Evolutionary conservation across 495 filamentous ascomycete species (phyloP), one percentile per base, ranked within the genome.

Genomic region (Tuber brumale): DNA sequence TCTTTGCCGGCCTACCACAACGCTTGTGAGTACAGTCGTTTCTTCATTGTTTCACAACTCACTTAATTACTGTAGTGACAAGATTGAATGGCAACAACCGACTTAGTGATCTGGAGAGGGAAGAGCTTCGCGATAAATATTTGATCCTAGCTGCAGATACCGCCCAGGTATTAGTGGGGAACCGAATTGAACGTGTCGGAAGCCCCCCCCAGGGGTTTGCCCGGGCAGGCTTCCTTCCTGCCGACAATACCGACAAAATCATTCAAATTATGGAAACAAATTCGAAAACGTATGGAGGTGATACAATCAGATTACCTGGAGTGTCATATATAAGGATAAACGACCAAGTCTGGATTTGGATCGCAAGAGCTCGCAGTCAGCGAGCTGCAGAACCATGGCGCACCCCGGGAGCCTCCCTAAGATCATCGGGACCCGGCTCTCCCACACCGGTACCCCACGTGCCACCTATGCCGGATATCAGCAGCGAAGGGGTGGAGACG

Each of bases 71-170:
- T 39, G 14, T 61, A 61, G 57, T 61, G 57, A 4, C 9, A 2
- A 61, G 57, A 31, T 31, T 61, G 31, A 61, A 61, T 61, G 9
- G 3, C 3, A 61, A 61, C n/a, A 31, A 61, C 57, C 57, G 8
- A 61, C 27, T 61, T 6, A 31, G n/a, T 10, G 1, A 31, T 31
- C 8, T 6, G 31, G 9, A 61, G 57, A 61, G 57, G n/a, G 10
- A 61, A 61, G 57, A 61, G 16, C 57, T 61, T 61, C n/a, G 57
- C 31, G 57, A 61, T 61, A 61, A 61, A 61, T 61, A 16, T 61
- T 27, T 61, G 57, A 31, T 61, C 31, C 12, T 61, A 31, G 57
- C 57, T 61, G 14, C 57, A 27, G 57, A 61, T 61, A 61, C 57
- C 12, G 12, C 57, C 31, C 57, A 61, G 57, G 23, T 61, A 31